Conservation (phyloP, 2,329 filamentous ascomycete genomes). For the Reticulascus tulasneorum region DNA sequence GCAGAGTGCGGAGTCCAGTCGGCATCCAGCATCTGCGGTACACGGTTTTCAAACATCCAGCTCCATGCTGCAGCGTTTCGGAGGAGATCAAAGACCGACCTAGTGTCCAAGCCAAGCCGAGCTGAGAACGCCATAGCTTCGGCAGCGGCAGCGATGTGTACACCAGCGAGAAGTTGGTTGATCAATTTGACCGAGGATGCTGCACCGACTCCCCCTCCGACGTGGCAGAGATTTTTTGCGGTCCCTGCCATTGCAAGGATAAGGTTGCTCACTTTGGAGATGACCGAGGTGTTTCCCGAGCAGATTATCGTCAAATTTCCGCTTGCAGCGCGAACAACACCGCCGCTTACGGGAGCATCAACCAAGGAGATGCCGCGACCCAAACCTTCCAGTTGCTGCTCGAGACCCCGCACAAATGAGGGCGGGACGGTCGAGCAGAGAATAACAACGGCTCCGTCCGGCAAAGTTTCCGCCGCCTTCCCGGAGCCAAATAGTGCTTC, state of each 20-base stretch:
- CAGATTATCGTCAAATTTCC: constrained; percentile 32
- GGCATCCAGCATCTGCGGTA: constrained; percentile 29
- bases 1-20: constrained; percentile 31
- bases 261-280: constrained; percentile 19
- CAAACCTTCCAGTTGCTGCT: constrained; percentile 15
- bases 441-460: constrained; percentile 24
- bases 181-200: constrained; percentile 56
- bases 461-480: constrained; percentile 21
- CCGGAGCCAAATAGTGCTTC: constrained; percentile 26
- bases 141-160: constrained; percentile 51
- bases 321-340: constrained; percentile 29
- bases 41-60: constrained; percentile 32
- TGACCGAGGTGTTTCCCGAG: constrained; percentile 20
- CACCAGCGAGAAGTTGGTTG: constrained; percentile 54
- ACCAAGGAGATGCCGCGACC: constrained; percentile 24
- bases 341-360: constrained; percentile 34
- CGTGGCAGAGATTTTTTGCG: constrained; percentile 35
- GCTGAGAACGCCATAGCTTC: constrained; percentile 56
- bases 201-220: constrained; percentile 46
- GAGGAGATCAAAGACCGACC: constrained; percentile 43
- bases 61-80: constrained; percentile 31
- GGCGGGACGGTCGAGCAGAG: constrained; percentile 33
- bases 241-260: constrained; percentile 28
- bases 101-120: constrained; percentile 47
- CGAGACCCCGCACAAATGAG: constrained; percentile 19